Evolutionary conservation across 73 alveolate genomes (phyloP).

Genomic region (Paramecium pentaurelia): DNA sequence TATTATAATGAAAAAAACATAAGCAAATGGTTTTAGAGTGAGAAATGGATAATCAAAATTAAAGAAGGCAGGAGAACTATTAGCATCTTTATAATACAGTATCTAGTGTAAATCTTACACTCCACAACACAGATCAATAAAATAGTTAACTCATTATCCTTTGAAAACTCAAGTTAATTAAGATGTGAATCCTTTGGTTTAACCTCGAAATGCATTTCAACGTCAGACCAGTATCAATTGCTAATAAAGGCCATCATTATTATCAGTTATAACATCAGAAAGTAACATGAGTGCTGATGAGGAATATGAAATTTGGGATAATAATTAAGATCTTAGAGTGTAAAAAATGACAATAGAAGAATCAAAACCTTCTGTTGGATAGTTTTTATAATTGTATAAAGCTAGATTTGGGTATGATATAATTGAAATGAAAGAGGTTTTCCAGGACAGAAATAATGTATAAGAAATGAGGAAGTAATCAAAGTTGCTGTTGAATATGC

Average conservation of each 20-base stretch:
- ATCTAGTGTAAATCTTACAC: neutral
- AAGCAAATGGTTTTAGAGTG: neutral
- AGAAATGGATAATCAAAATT: neutral
- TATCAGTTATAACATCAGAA: neutral
- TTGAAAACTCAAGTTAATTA: neutral
- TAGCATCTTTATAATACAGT: neutral
- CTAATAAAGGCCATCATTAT: neutral
- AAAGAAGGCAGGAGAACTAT: neutral
- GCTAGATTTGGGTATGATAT: conserved; percentile 24
- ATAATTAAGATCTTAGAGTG: neutral
- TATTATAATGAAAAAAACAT: neutral
- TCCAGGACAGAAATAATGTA: neutral
- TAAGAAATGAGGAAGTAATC: conserved; percentile 12
- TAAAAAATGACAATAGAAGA: conserved; percentile 30
- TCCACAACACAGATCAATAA: neutral
- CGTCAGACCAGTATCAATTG: neutral
- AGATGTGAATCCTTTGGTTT: neutral
- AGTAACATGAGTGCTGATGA: conserved; percentile 2
- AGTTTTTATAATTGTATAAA: neutral
- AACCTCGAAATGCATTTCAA: neutral
- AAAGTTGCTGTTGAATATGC: conserved; percentile 25
- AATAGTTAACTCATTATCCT: neutral
- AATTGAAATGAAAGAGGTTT: neutral
- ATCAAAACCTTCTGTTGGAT: conserved; percentile 13
- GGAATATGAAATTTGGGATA: conserved; percentile 38